These are phyloP conservation scores for Cercospora zeae-maydis DNA, from an alignment of 2,329 filamentous ascomycete species.

Conservation along the genomic window DNA sequence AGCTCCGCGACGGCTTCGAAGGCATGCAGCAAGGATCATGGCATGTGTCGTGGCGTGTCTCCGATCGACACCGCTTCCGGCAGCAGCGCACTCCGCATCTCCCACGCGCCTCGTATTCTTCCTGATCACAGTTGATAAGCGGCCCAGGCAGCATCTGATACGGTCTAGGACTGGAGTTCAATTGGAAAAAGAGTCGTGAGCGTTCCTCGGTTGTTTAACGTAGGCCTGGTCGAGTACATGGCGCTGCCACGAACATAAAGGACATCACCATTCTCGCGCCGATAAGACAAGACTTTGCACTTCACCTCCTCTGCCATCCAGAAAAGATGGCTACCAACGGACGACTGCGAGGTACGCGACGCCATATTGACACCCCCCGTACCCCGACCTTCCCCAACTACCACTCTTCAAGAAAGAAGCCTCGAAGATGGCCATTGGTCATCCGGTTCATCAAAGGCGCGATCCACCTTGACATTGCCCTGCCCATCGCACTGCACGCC, in stretches of 20 bases:
- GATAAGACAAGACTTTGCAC: background rate
- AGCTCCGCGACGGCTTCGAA: background rate
- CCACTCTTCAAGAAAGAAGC: slow-evolving; percentile 46
- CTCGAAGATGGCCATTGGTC: slow-evolving; percentile 58
- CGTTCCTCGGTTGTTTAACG: background rate
- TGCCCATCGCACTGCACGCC: slow-evolving; percentile 57
- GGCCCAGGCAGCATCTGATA: background rate
- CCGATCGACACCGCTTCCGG: slow-evolving; percentile 2
- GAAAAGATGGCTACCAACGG: background rate
- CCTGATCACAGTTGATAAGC: background rate
- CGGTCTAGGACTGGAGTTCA: background rate
- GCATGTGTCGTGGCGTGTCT: background rate
- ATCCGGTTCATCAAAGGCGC: slow-evolving; percentile 63
- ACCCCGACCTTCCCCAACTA: slow-evolving; percentile 45
- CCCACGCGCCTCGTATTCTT: background rate
- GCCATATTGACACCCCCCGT: slow-evolving; percentile 9
- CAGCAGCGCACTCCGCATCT: background rate
- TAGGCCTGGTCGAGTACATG: background rate
- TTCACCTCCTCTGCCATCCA: background rate
- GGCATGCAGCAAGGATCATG: background rate
- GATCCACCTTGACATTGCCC: slow-evolving; percentile 56
- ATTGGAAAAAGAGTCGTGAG: background rate
- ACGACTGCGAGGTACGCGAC: background rate
- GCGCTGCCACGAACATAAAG: slow-evolving; percentile 5
- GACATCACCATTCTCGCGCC: background rate